Evolutionary conservation across 371 early-diverging fungal species (phyloP).

Genomic region (Capniomyces stellatus): DNA sequence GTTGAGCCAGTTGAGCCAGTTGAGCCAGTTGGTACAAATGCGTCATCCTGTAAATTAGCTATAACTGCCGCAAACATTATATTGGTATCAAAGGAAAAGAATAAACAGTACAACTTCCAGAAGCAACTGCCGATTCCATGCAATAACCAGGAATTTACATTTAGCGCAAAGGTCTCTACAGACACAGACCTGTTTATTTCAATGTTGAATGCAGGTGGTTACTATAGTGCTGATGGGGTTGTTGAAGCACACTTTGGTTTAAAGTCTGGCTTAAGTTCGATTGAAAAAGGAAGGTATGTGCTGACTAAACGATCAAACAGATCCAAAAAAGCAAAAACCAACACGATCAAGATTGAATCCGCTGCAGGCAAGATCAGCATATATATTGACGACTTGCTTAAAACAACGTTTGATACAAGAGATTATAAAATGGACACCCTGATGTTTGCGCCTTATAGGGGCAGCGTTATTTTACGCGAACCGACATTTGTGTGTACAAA

Average conservation of each 20-base stretch:
- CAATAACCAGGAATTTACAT: background rate
- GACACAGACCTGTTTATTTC: background rate
- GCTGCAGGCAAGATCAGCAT: background rate
- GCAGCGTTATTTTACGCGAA: background rate
- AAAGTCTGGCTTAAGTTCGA: background rate
- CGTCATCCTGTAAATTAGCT: too few species aligned
- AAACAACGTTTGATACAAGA: background rate
- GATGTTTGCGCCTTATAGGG: background rate
- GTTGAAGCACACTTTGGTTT: background rate
- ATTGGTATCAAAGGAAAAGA: too few species aligned
- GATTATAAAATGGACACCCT: background rate
- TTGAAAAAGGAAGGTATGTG: background rate
- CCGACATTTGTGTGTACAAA: background rate
- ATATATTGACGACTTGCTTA: background rate
- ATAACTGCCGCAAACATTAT: too few species aligned
- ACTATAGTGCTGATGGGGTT: background rate
- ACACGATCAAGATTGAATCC: background rate
- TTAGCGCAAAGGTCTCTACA: background rate
- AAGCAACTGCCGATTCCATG: background rate
- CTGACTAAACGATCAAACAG: background rate
- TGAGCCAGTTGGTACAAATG: too few species aligned
- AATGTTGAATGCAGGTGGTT: background rate
- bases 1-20: too few species aligned
- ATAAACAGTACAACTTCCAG: too few species aligned
- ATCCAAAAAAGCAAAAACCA: background rate